Conservation (phyloP, 1,284 basidiomycete genomes). For the Anthracocystis setariae region DNA sequence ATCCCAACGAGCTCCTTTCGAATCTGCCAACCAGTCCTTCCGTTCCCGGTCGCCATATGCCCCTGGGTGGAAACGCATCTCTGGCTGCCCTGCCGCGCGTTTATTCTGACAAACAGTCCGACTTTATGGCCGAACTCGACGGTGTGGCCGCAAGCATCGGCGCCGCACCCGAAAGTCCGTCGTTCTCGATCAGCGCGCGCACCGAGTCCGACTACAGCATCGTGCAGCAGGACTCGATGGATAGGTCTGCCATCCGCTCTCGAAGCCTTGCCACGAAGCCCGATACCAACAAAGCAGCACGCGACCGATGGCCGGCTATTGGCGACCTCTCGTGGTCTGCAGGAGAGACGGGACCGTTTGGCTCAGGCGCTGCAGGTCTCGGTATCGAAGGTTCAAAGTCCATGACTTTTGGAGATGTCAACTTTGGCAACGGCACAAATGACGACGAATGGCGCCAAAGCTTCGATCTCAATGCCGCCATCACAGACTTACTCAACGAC, state of each 20-base stretch:
- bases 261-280: slow-evolving; percentile 15
- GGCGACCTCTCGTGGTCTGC: slow-evolving; percentile 61
- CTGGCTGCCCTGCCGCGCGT: slow-evolving; percentile 38
- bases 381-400: slow-evolving; percentile 31
- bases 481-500: slow-evolving; percentile 58
- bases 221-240: slow-evolving; percentile 19
- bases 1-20: slow-evolving; percentile 23
- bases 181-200: slow-evolving; percentile 56
- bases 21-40: slow-evolving; percentile 36
- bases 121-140: slow-evolving; percentile 41
- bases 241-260: slow-evolving; percentile 17
- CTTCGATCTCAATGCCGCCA: slow-evolving; percentile 62
- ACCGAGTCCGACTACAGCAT: slow-evolving; percentile 52
- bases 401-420: slow-evolving; percentile 32
- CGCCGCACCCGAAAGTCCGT: slow-evolving; percentile 42
- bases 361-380: slow-evolving; percentile 15
- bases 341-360: slow-evolving; percentile 61
- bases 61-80: slow-evolving; percentile 35
- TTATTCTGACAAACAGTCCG: slow-evolving; percentile 28
- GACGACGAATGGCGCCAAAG: slow-evolving; percentile 51
- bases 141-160: slow-evolving; percentile 28
- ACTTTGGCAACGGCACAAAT: slow-evolving; percentile 25
- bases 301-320: slow-evolving; percentile 45
- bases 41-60: slow-evolving; percentile 25
- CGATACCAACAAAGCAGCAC: slow-evolving; percentile 3